A percentile compares a stretch with the other conserved stretches of the same genome.
phyloP scores from a whole-genome alignment of 2,329 filamentous ascomycete genomes.

The Fusarium nygamai region DNA sequence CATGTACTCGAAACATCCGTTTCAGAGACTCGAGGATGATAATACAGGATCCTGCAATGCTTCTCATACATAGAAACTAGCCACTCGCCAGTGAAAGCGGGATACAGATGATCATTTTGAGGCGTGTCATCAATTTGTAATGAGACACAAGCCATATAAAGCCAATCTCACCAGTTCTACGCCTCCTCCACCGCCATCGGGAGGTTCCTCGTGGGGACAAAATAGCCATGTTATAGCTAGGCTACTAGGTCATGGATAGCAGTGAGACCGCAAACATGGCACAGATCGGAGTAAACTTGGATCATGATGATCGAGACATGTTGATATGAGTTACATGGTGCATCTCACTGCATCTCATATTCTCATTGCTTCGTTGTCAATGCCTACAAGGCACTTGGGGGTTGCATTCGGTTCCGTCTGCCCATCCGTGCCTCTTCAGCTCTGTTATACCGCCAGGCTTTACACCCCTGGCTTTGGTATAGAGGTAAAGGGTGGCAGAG shows the following conservation, averaged over 20 bases:
- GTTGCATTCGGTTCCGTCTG: slow-evolving; percentile 16
- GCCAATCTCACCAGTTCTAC: neutral
- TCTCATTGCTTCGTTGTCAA: slow-evolving; percentile 28
- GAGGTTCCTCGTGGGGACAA: slow-evolving; percentile 12
- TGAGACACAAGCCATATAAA: neutral
- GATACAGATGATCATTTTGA: neutral
- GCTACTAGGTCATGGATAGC: neutral
- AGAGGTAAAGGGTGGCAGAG: slow-evolving; percentile 18
- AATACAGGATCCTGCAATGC: neutral
- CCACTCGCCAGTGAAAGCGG: neutral
- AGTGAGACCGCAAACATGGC: slow-evolving; percentile 20
- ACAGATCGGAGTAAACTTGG: slow-evolving; percentile 2
- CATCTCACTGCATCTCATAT: slow-evolving; percentile 9
- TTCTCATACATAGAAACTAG: neutral
- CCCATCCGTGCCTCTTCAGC: slow-evolving; percentile 36
- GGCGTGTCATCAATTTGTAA: neutral
- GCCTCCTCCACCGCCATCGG: slow-evolving; percentile 24
- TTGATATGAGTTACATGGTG: slow-evolving; percentile 15
- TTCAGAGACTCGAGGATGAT: neutral
- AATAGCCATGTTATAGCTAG: neutral
- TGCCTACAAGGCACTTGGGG: neutral
- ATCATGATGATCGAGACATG: slow-evolving; percentile 4
- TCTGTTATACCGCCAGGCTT: slow-evolving; percentile 30
- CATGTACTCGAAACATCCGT: slow-evolving; percentile 4
- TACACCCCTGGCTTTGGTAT: slow-evolving; percentile 12